Conservation (phyloP, 208 protist species). For the Herpetomonas samuelpessoai region DNA sequence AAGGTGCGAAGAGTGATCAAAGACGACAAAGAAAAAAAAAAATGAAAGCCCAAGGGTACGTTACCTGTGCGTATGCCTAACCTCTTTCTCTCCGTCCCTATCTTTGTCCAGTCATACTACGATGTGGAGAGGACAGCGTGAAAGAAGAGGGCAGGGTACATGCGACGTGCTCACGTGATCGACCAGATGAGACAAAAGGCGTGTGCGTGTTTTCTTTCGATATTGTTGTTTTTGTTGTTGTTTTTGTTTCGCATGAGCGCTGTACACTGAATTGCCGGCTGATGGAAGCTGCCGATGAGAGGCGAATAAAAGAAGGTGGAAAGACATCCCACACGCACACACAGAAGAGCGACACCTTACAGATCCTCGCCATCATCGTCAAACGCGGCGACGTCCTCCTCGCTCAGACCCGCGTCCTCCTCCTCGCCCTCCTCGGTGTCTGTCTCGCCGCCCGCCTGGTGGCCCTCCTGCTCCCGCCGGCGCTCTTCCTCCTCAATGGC, state of each 20-base stretch:
- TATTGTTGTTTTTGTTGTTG: neutral
- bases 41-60: no score
- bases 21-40: no score
- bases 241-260: neutral
- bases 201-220: constrained; percentile 4
- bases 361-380: constrained; percentile 31
- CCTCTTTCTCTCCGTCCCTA: constrained; percentile 3
- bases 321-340: no score
- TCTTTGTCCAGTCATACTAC: no score
- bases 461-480: constrained; percentile 21
- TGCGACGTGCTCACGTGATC: no score
- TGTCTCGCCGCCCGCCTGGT: constrained; percentile 11
- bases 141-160: no score
- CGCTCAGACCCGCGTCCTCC: neutral
- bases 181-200: no score
- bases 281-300: no score
- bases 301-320: no score
- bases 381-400: constrained; percentile 1
- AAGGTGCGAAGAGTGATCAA: neutral
- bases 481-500: constrained; percentile 28
- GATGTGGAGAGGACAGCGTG: no score
- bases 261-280: no score
- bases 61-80: neutral
- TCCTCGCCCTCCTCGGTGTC: constrained; percentile 30
- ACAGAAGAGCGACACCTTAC: no score